Percentiles rank a stretch among this genome's conserved stretches.
phyloP scores from a whole-genome alignment of 164 flowering plant species.

The Amborella trichopoda region DNA sequence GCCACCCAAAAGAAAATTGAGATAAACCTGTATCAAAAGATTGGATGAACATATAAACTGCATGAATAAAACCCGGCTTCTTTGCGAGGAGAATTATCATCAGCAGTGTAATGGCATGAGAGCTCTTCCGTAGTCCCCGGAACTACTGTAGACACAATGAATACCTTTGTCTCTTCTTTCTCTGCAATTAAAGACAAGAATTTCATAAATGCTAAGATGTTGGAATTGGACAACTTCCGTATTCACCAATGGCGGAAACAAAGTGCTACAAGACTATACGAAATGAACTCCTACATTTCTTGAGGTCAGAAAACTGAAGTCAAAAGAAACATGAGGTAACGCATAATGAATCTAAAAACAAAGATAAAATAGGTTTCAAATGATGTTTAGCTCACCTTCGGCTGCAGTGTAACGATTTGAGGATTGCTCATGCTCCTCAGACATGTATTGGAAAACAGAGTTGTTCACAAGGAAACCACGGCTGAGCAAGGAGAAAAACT shows the following conservation, averaged over 20 bases:
- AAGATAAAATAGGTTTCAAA: no score
- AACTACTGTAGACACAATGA: conserved; percentile 89
- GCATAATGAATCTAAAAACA: no score
- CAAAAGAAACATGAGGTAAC: no score
- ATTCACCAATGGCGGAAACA: not conserved
- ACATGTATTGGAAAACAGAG: conserved; percentile 69
- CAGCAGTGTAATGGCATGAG: conserved; percentile 66
- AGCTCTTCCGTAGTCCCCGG: conserved; percentile 92
- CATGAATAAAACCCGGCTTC: conserved; percentile 92
- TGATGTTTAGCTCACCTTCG: conserved; percentile 65
- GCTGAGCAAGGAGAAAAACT: conserved; percentile 83
- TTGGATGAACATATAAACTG: no score
- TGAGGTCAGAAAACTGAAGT: no score
- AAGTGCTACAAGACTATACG: not conserved
- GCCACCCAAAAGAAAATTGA: no score
- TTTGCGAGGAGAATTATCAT: conserved; percentile 78
- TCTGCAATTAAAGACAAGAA: conserved; percentile 26
- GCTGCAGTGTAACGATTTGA: conserved; percentile 24
- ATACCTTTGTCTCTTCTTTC: conserved; percentile 67
- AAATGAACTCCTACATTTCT: not conserved
- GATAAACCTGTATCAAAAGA: no score
- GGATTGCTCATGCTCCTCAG: conserved; percentile 50
- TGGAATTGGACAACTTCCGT: not conserved
- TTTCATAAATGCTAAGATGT: not conserved
- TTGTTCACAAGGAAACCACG: conserved; percentile 85